Percentiles rank a stretch among this genome's conserved stretches.
These are phyloP conservation scores for Decorospora gaudefroyi DNA, from an alignment of 2,329 filamentous ascomycete species.

Conservation along the genomic window DNA sequence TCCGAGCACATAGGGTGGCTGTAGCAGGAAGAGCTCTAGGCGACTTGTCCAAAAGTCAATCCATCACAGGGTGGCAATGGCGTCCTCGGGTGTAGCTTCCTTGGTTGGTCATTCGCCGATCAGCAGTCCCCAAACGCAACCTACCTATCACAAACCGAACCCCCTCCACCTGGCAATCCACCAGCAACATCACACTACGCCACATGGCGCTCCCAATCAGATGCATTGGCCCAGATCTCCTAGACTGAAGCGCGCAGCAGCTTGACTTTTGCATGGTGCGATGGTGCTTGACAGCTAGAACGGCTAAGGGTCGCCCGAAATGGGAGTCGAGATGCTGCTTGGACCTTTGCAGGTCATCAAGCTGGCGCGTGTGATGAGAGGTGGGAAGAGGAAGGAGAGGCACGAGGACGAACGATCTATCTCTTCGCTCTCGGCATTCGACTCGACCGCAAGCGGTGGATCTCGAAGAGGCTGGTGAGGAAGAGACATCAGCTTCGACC, in stretches of 20 bases:
- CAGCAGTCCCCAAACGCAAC: not conserved
- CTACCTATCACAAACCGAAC: slow-evolving; percentile 7
- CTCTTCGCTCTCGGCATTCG: slow-evolving; percentile 8
- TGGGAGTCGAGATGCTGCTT: slow-evolving; percentile 7
- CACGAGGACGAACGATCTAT: slow-evolving; percentile 3
- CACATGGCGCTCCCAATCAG: slow-evolving; percentile 9
- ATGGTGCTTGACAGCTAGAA: slow-evolving; percentile 7
- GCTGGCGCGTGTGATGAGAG: slow-evolving; percentile 4
- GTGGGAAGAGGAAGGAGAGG: slow-evolving; percentile 3
- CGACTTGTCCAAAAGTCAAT: no score
- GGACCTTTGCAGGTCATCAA: not conserved
- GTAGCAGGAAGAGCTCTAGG: no score
- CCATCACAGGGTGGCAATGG: no score
- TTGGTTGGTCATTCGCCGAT: no score
- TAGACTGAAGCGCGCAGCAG: slow-evolving; percentile 10
- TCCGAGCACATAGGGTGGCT: not conserved
- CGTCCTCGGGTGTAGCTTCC: no score
- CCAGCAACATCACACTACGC: slow-evolving; percentile 4
- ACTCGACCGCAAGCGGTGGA: slow-evolving; percentile 13
- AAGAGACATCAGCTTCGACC: slow-evolving; percentile 2
- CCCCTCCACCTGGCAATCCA: slow-evolving; percentile 2
- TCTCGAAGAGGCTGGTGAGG: slow-evolving; percentile 13
- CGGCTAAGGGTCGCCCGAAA: slow-evolving; percentile 14
- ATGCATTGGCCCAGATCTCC: slow-evolving; percentile 18
- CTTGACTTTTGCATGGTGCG: slow-evolving; percentile 10